Base-by-base conservation (phyloP, 2,329 filamentous ascomycete genomes). In the Fusarium camptoceras region DNA sequence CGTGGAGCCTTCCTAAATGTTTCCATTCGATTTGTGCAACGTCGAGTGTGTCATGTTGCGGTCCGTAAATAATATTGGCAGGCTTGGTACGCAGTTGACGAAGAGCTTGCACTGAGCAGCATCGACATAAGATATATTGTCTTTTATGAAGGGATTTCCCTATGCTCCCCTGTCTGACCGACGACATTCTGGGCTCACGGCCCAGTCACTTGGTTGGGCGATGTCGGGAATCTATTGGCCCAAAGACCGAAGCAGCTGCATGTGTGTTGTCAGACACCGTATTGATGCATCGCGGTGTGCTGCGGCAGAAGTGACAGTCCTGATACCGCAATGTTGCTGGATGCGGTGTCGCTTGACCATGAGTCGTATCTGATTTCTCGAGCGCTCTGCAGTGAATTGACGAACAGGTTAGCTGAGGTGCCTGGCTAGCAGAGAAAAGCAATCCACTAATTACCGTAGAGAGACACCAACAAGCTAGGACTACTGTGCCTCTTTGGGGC, bases 401-500 rank as follows among this genome's bases (percentile, higher is more conserved):
- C 61, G 64, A 73, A 66, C 68, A 50, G 50, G 70, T 66, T 64
- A 68, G 55, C 59, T 61, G 57, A 68, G 46, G 72, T 76, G 55
- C 73, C 66, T 68, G 64, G 67, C 66, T 66, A 71, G 68, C 48
- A 70, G 65, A 59, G 42, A 48, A 53, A 46, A 39, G 58, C 34
- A 68, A 58, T 68, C 67, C 67, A 71, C 68, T 64, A 68, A 68
- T 68, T 68, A 37, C 46, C 46, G 28, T 68, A 59, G 68, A 47
- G 59, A 69, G 61, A 58, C 57, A 65, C 74, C 74, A 75, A 71
- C 72, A 60, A 72, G 61, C 72, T 73, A 71, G 70, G 64, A 55
- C 66, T 71, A 73, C 76, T 78, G 76, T 78, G 78, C 78, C 77
- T 71, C 70, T 71, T 75, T 74, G 68, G 72, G 73, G 66, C 74